Percentiles rank a stretch among this genome's conserved stretches.
These are phyloP conservation scores for Aphanomyces invadans DNA, from an alignment of 352 stramenopile genomes.

Conservation along the genomic window DNA sequence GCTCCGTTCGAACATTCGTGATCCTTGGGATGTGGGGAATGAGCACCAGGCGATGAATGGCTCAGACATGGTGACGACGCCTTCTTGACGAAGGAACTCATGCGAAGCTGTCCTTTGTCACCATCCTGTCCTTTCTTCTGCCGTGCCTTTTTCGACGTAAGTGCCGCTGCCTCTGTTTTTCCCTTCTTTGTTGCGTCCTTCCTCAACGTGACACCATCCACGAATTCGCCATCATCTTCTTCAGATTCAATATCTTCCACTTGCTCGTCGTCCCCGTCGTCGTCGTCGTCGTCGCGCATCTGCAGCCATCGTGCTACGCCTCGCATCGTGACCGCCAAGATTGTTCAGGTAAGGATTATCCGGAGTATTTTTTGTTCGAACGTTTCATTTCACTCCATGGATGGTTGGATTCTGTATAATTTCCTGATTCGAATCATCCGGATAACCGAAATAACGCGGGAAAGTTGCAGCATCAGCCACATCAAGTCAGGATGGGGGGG, in stretches of 20 bases:
- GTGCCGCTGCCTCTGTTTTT: not conserved
- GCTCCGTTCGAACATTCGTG: not conserved
- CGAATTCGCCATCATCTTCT: slow-evolving; percentile 16
- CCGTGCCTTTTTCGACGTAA: not conserved
- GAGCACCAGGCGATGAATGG: not conserved
- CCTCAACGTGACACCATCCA: slow-evolving; percentile 11
- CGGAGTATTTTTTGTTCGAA: not conserved
- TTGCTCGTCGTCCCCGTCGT: not conserved
- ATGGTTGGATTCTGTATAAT: not conserved
- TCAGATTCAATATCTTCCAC: slow-evolving; percentile 20
- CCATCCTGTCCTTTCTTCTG: slow-evolving; percentile 9
- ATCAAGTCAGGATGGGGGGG: not conserved
- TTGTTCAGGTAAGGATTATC: not conserved
- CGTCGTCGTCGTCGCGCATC: not conserved
- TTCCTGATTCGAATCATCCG: not conserved
- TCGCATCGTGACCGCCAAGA: slow-evolving; percentile 16
- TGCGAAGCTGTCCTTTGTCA: slow-evolving; percentile 20
- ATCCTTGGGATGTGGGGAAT: too few relatives aligned
- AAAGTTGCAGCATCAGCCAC: not conserved
- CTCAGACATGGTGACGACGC: not conserved
- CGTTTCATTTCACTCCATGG: not conserved
- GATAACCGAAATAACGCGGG: not conserved
- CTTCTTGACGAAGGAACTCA: slow-evolving; percentile 16
- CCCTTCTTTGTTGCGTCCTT: slow-evolving; percentile 11
- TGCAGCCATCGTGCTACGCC: slow-evolving; percentile 21